Evolutionary conservation across 495 filamentous ascomycete genomes (phyloP), one percentile per base, ranked within the genome.

Genomic region (Penicillium argentinense): DNA sequence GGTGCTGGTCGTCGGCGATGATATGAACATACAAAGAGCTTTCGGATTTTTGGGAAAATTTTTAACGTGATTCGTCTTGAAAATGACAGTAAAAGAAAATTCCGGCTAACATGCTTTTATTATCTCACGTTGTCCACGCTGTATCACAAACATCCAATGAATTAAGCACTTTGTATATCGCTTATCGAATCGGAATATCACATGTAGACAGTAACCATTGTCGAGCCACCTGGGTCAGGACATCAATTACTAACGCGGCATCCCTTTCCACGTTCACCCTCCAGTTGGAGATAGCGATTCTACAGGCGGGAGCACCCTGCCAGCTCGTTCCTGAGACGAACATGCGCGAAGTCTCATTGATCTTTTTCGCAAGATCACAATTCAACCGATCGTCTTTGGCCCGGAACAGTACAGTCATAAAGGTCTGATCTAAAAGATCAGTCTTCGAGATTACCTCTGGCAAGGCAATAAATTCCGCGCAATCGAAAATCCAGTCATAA

Each of bases 211-310:
- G 17, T 19, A 25, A 12, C 3, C 6, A n/a, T 23, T 40, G 14
- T 28, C 40, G 42, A 27, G 59, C 53, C 14, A 73, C 62, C 25
- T 60, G 46, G 13, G 65, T 60, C 40, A 76, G 34, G 11, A 74
- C 69, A 4, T 52, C 52, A 7, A 51, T 68, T 12, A 76, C 63
- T 33, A 74, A 27, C 3, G 50, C 49, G 47, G 69, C 56, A 38
- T 75, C 73, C 11, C 59, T 53, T 6, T 68, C 53, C 9, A 65
- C 67, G 39, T 73, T 59, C 28, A 64, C 67, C 51, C 79, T 76
- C 91, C 92, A 97, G 54, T 86, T 96, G 9, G 85, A 82, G 25
- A 96, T 84, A 0, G 92, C 92, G 53, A 95, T 78, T 17, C 92
- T 75, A 53, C 79, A 83, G 13, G 90, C 91, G 37, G 85, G 79